These are phyloP conservation scores for Takakia lepidozioides DNA, from an alignment of 225 moss, liverwort and hornwort species.

Conservation along the genomic window DNA sequence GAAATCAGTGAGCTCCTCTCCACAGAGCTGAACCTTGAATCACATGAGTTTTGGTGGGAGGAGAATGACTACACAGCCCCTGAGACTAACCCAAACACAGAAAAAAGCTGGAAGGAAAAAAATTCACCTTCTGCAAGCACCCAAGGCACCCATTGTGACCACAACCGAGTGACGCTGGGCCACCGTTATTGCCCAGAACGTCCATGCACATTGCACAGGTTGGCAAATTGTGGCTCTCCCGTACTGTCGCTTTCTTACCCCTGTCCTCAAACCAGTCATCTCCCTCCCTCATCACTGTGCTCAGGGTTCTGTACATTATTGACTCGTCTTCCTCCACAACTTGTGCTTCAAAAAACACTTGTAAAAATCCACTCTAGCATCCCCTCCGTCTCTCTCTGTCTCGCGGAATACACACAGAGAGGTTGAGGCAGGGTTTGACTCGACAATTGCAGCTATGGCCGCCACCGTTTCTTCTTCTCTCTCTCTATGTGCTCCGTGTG, in stretches of 20 bases:
- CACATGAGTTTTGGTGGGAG: too few relatives aligned
- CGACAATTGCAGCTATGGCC: too few relatives aligned
- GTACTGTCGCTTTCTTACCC: background rate
- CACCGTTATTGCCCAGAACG: constrained; percentile 43
- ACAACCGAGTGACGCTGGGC: constrained; percentile 49
- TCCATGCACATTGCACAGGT: constrained; percentile 50
- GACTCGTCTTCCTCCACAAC: constrained; percentile 1
- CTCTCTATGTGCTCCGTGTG: too few relatives aligned
- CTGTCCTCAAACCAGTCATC: constrained; percentile 1
- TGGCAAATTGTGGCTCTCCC: constrained; percentile 29
- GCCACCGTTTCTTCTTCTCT: too few relatives aligned
- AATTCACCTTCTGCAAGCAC: constrained; percentile 45
- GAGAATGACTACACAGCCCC: too few relatives aligned
- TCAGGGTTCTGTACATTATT: constrained; percentile 7
- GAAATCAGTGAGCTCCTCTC: too few relatives aligned
- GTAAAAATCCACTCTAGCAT: too few relatives aligned
- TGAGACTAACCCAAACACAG: too few relatives aligned
- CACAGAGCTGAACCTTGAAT: too few relatives aligned
- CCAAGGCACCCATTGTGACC: constrained; percentile 54
- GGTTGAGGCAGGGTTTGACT: too few relatives aligned
- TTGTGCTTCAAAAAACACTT: background rate
- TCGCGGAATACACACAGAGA: too few relatives aligned
- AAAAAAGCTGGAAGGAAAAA: constrained; percentile 1
- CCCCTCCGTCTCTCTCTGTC: too few relatives aligned
- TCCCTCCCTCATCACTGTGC: constrained; percentile 11